These are phyloP conservation scores for Pichia nanzhaoensis DNA, from an alignment of 805 yeast species.

Conservation along the genomic window DNA sequence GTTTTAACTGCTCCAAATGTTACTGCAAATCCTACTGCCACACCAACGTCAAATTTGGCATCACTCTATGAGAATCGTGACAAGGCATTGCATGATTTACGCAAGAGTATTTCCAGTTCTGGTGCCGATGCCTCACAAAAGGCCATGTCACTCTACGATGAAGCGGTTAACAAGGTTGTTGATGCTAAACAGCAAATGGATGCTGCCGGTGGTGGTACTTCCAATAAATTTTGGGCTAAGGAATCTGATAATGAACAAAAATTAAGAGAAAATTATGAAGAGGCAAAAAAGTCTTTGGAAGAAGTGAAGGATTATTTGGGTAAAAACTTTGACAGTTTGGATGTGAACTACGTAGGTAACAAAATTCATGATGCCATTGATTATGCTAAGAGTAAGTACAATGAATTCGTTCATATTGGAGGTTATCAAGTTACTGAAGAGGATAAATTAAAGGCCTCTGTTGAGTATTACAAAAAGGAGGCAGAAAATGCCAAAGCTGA, in stretches of 20 bases:
- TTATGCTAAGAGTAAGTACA: slow-evolving; percentile 25
- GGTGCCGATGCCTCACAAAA: slow-evolving; percentile 12
- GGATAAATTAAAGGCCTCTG: slow-evolving; percentile 20
- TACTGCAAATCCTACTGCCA: not conserved
- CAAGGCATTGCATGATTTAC: slow-evolving; percentile 3
- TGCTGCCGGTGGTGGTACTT: slow-evolving; percentile 18
- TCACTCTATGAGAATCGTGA: not conserved
- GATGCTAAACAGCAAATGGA: slow-evolving; percentile 31
- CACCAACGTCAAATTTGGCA: not conserved
- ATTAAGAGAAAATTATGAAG: slow-evolving; percentile 13
- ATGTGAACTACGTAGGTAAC: slow-evolving; percentile 1
- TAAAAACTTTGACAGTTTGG: not conserved
- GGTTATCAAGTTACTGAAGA: slow-evolving; percentile 25
- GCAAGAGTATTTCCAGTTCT: not conserved
- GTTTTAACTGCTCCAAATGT: slow-evolving; percentile 14
- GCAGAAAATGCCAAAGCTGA: slow-evolving; percentile 21
- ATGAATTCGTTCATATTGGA: not conserved
- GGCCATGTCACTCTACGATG: slow-evolving; percentile 19
- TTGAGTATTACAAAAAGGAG: slow-evolving; percentile 22
- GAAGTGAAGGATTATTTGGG: slow-evolving; percentile 12
- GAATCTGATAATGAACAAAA: slow-evolving; percentile 24
- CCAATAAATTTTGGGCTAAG: slow-evolving; percentile 8
- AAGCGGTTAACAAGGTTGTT: slow-evolving; percentile 22
- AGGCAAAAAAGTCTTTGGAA: slow-evolving; percentile 14
- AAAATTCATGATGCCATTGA: slow-evolving; percentile 7